These are phyloP conservation scores for Penicillium herquei DNA, from an alignment of 495 filamentous ascomycete genomes.

Conservation along the genomic window DNA sequence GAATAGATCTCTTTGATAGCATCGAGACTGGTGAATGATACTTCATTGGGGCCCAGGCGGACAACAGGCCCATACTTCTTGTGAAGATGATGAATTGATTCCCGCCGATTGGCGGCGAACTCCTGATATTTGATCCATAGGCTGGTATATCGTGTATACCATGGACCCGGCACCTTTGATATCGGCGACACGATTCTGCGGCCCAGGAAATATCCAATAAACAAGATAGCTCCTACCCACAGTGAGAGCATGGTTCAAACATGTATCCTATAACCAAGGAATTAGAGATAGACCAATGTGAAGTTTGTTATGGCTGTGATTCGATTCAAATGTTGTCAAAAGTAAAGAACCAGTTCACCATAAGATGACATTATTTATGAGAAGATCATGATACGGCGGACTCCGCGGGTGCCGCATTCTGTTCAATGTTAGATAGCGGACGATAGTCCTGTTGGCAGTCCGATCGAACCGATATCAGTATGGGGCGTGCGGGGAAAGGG, in stretches of 20 bases:
- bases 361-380: neutral
- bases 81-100: slow-evolving; percentile 56
- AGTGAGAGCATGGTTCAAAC: slow-evolving; percentile 24
- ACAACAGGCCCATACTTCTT: slow-evolving; percentile 55
- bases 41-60: slow-evolving; percentile 58
- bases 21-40: slow-evolving; percentile 55
- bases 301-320: too few relatives aligned
- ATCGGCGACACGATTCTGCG: slow-evolving; percentile 11
- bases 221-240: slow-evolving; percentile 14
- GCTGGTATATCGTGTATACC: slow-evolving; percentile 51
- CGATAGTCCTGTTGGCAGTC: neutral
- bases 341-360: neutral
- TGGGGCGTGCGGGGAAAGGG: slow-evolving; percentile 13
- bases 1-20: slow-evolving; percentile 67
- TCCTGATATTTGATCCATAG: slow-evolving; percentile 56
- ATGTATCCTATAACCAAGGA: neutral
- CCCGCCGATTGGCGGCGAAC: slow-evolving; percentile 51
- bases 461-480: neutral
- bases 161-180: slow-evolving; percentile 50
- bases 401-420: neutral
- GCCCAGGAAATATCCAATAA: slow-evolving; percentile 9
- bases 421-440: neutral
- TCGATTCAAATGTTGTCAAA: too few relatives aligned
- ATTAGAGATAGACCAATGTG: too few relatives aligned
- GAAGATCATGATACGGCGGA: neutral